These are phyloP conservation scores for Auricularia sp. DNA, from an alignment of 768 basidiomycete genomes.

Conservation along the genomic window DNA sequence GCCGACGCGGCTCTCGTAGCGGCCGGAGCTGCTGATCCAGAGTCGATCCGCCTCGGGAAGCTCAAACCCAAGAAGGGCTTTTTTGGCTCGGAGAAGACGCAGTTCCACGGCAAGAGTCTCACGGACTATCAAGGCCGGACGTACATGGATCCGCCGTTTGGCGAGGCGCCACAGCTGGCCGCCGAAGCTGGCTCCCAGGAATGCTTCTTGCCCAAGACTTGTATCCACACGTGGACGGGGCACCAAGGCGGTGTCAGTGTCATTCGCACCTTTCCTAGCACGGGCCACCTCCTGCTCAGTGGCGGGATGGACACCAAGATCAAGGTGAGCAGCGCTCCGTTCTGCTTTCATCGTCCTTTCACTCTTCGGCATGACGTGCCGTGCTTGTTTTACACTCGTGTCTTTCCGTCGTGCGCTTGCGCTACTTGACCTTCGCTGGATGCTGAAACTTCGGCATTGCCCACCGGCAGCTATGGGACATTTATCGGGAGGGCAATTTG, in stretches of 20 bases:
- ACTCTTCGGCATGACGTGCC: neutral
- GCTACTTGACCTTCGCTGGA: too few species aligned
- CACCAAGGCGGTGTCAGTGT: conserved; percentile 95
- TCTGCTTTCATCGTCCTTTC: neutral
- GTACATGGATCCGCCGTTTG: conserved; percentile 88
- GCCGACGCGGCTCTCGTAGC: conserved; percentile 25
- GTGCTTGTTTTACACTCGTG: neutral
- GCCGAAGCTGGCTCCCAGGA: conserved; percentile 78
- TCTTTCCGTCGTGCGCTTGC: neutral
- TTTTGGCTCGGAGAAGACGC: conserved; percentile 80
- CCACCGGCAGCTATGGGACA: conserved; percentile 79
- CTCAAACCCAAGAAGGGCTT: conserved; percentile 70
- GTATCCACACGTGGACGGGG: conserved; percentile 96
- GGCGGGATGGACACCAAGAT: conserved; percentile 98
- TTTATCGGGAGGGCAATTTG: conserved; percentile 94
- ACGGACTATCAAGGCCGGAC: conserved; percentile 97
- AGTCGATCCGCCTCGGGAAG: conserved; percentile 50
- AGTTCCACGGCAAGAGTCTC: conserved; percentile 96
- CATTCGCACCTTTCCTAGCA: conserved; percentile 83
- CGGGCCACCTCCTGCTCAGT: conserved; percentile 86
- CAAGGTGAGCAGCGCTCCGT: conserved; percentile 47
- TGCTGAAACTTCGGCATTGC: neutral
- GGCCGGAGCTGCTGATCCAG: conserved; percentile 47
- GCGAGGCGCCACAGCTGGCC: conserved; percentile 77
- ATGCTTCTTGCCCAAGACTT: conserved; percentile 88